Evolutionary conservation across 306 rosid genomes (phyloP).

Genomic region (Hippophae rhamnoides): DNA sequence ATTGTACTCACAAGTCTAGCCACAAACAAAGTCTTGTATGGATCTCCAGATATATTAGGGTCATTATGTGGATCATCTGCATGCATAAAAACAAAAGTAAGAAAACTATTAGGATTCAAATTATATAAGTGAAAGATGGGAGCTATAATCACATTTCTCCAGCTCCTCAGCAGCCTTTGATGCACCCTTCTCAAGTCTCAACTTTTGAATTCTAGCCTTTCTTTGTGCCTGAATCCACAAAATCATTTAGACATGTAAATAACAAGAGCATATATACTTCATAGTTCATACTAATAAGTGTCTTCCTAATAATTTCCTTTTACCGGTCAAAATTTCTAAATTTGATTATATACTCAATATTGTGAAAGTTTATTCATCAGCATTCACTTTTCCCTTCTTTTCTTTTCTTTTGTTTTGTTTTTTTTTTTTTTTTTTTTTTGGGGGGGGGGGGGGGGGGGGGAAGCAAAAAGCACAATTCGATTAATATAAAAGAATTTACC

Average conservation of each 20-base stretch:
- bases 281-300: too few species aligned
- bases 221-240: slow-evolving; percentile 48
- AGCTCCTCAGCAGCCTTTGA: slow-evolving; percentile 88
- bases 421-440: too few species aligned
- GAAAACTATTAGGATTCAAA: background rate
- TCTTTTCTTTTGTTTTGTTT: too few species aligned
- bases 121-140: background rate
- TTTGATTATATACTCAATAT: too few species aligned
- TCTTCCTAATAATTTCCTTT: too few species aligned
- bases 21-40: slow-evolving; percentile 88
- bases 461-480: too few species aligned
- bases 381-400: too few species aligned
- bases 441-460: too few species aligned
- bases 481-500: too few species aligned
- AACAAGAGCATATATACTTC: background rate
- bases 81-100: slow-evolving; percentile 12
- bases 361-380: too few species aligned
- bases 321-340: too few species aligned
- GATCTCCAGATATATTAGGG: slow-evolving; percentile 82
- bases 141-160: slow-evolving; percentile 58
- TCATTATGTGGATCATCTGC: slow-evolving; percentile 82
- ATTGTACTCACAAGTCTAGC: slow-evolving; percentile 73
- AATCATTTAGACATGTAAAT: slow-evolving; percentile 8
- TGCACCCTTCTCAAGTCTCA: slow-evolving; percentile 84
- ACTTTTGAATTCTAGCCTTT: slow-evolving; percentile 75